A percentile compares a stretch with the other conserved stretches of the same genome.
phyloP scores from a whole-genome alignment of 345 rosid species.

The Conringia planisiliqua region DNA sequence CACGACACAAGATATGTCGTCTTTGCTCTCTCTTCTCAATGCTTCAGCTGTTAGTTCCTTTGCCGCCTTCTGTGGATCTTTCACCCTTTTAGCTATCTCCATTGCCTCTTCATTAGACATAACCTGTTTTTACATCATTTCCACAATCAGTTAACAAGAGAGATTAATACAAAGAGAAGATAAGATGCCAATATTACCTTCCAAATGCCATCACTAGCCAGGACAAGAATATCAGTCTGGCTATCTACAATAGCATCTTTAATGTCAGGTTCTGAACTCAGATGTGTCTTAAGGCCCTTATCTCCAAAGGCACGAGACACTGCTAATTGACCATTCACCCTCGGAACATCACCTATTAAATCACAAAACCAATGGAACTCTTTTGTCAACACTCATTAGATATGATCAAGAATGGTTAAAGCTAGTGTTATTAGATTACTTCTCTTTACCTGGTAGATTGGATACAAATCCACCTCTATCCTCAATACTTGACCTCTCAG shows the following conservation, averaged over 20 bases:
- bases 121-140: conserved; percentile 40
- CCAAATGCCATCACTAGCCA: conserved; percentile 88
- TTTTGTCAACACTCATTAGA: not conserved
- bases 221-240: conserved; percentile 48
- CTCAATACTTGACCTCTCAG: conserved; percentile 73
- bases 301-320: conserved; percentile 89
- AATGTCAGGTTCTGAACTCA: conserved; percentile 78
- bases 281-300: conserved; percentile 74
- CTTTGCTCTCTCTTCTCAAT: conserved; percentile 64
- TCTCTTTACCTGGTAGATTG: conserved; percentile 65
- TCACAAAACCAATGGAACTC: not conserved
- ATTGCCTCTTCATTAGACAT: conserved; percentile 78
- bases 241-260: conserved; percentile 38
- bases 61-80: conserved; percentile 78
- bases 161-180: not conserved
- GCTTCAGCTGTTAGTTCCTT: conserved; percentile 72
- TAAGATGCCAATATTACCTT: conserved; percentile 46
- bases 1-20: conserved; percentile 79
- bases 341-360: conserved; percentile 68
- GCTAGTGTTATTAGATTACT: not conserved
- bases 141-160: not conserved
- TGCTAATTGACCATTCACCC: conserved; percentile 82
- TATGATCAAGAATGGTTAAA: not conserved
- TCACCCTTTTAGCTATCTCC: conserved; percentile 60
- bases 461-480: conserved; percentile 83